Evolutionary conservation across 164 flowering plant genomes (phyloP).

Genomic region (Liriodendron chinense): DNA sequence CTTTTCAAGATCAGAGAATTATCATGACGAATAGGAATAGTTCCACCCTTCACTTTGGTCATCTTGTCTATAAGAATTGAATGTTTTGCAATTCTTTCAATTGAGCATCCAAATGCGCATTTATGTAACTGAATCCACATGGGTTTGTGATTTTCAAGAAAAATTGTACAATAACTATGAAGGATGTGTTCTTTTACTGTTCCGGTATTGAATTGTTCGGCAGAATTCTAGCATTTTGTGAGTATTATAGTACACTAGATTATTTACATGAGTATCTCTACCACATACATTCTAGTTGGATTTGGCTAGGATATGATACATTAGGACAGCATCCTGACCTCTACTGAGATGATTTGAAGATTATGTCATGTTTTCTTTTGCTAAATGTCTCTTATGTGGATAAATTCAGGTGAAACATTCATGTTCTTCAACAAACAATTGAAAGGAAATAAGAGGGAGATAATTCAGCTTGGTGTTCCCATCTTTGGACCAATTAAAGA

Average conservation of each 20-base stretch:
- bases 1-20: neutral
- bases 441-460: conserved; percentile 84
- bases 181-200: too few species aligned
- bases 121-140: too few species aligned
- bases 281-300: neutral
- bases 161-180: too few species aligned
- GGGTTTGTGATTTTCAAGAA: too few species aligned
- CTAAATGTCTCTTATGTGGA: conserved; percentile 4
- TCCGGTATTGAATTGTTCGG: too few species aligned
- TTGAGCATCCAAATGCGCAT: too few species aligned
- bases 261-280: neutral
- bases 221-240: too few species aligned
- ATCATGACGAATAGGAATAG: neutral
- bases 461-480: conserved; percentile 90
- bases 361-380: neutral
- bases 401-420: conserved; percentile 70
- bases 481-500: conserved; percentile 75
- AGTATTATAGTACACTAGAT: too few species aligned
- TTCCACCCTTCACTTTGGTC: neutral
- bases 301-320: neutral
- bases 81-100: too few species aligned
- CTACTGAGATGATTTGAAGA: neutral
- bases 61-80: neutral
- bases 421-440: conserved; percentile 82
- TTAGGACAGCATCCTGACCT: neutral